Evolutionary conservation across 1,139 yeast genomes (phyloP).

Genomic region (Yamadazyma conglobata): DNA sequence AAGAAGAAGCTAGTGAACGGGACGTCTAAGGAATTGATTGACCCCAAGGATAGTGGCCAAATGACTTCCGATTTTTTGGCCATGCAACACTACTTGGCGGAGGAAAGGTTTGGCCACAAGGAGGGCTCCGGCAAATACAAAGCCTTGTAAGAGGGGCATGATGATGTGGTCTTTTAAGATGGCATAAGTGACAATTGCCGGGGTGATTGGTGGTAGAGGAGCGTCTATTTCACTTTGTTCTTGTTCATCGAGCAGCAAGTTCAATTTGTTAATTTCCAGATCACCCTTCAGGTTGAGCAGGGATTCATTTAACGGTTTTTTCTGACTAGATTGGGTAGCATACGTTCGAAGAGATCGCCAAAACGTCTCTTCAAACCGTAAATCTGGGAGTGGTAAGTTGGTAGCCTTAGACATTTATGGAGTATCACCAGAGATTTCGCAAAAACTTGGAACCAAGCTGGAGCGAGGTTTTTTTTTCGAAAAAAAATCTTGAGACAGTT

Average conservation of each 20-base stretch:
- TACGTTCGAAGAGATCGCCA: slow-evolving; percentile 41
- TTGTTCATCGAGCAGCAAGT: slow-evolving; percentile 21
- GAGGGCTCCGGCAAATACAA: slow-evolving; percentile 37
- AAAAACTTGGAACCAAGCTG: neutral
- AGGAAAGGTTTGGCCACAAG: slow-evolving; percentile 30
- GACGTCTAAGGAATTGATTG: neutral
- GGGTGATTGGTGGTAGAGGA: slow-evolving; percentile 42
- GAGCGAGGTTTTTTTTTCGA: too few species aligned
- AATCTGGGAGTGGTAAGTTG: slow-evolving; percentile 46
- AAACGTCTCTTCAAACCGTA: slow-evolving; percentile 64
- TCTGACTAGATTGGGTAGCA: slow-evolving; percentile 19
- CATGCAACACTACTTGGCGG: slow-evolving; percentile 24
- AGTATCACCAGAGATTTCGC: neutral
- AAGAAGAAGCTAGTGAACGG: too few species aligned
- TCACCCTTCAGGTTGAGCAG: slow-evolving; percentile 14
- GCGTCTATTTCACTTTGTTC: slow-evolving; percentile 16
- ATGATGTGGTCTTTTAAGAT: slow-evolving; percentile 59
- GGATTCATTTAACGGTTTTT: slow-evolving; percentile 10
- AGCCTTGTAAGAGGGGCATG: slow-evolving; percentile 60
- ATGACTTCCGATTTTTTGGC: slow-evolving; percentile 29
- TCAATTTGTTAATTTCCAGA: slow-evolving; percentile 22
- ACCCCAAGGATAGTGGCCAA: slow-evolving; percentile 14
- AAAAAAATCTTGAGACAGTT: slow-evolving; percentile 1
- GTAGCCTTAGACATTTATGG: slow-evolving; percentile 2
- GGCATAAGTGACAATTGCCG: slow-evolving; percentile 49